These are phyloP conservation scores for Pisolithus microcarpus DNA, from an alignment of 768 basidiomycete genomes.

Conservation along the genomic window DNA sequence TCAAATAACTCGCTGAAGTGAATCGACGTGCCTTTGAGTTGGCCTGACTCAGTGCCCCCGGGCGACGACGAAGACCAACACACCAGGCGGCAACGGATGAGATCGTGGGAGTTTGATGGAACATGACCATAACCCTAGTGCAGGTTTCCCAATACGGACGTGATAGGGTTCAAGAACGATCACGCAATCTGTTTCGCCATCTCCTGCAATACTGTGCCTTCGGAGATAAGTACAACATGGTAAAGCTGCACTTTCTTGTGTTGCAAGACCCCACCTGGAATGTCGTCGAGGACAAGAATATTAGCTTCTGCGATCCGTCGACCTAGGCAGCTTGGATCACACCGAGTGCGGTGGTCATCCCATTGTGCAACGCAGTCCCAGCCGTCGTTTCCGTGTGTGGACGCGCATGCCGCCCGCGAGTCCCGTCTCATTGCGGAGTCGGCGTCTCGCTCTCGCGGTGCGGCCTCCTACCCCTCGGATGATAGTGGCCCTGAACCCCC, in stretches of 20 bases:
- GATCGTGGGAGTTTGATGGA: background rate
- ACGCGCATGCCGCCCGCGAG: slow-evolving; percentile 69
- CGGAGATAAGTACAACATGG: background rate
- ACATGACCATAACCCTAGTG: slow-evolving; percentile 5
- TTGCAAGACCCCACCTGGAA: background rate
- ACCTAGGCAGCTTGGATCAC: background rate
- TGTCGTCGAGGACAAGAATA: background rate
- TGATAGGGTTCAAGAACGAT: slow-evolving; percentile 2
- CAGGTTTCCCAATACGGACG: background rate
- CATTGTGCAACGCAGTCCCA: background rate
- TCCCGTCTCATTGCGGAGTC: slow-evolving; percentile 39
- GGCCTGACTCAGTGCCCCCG: background rate
- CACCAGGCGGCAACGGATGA: background rate
- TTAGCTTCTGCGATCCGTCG: background rate
- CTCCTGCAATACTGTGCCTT: background rate
- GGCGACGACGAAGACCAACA: background rate
- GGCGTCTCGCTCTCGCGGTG: slow-evolving; percentile 14
- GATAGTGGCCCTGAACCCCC: slow-evolving; percentile 73
- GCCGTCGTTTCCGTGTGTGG: slow-evolving; percentile 67
- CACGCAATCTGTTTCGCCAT: slow-evolving; percentile 2
- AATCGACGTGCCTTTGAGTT: background rate
- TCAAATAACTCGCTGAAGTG: slow-evolving; percentile 6
- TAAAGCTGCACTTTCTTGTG: background rate
- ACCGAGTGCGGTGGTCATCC: slow-evolving; percentile 1
- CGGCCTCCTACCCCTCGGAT: slow-evolving; percentile 14